Evolutionary conservation across 352 stramenopile species (phyloP), one percentile per base, ranked within the genome.

Genomic region (Phytophthora pinifolia): DNA sequence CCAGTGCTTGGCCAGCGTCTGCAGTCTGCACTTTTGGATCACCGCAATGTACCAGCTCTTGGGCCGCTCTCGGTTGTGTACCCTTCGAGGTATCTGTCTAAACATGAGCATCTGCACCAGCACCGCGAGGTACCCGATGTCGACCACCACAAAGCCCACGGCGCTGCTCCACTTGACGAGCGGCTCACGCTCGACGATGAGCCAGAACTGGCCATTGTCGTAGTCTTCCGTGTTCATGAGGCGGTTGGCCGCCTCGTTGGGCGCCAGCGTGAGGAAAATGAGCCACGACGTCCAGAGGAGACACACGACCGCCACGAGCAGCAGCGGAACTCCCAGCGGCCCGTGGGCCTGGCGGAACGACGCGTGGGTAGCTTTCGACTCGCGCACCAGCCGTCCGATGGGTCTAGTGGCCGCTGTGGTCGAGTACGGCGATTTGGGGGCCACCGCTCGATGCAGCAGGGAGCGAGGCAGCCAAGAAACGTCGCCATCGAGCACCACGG

Each of bases 191-290:
- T 64, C 36, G 13, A 64, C 41, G 18, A 70, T 60, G 30, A 70
- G 38, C 51, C 65, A 70, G 41, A 73, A 70, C n/a, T 65, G 51
- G 13, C 59, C 59, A 29, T 70, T 46, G 54, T 73, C 51, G 32
- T 66, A 66, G 45, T 58, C 35, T 4, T 27, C 65, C 10, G 61
- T 70, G 46, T 57, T 20, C 60, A 74, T 67, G 39, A 70, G 46
- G 12, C 39, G 42, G 50, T 67, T 74, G 39, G 59, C 59, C 4
- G 55, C 56, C 9, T 56, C 54, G 20, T 62, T 74, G 3, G 65
- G 60, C 6, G 61, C 43, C 9, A 68, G 14, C 4, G 42, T 59
- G 6, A 74, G 43, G 27, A 51, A 56, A 36, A 70, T 47, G 35
- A 70, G 49, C 65, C 59, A 64, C 27, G 53, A 58, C 4, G 52